Conservation (phyloP, 257 asterid genomes). For the Primulina tabacum region DNA sequence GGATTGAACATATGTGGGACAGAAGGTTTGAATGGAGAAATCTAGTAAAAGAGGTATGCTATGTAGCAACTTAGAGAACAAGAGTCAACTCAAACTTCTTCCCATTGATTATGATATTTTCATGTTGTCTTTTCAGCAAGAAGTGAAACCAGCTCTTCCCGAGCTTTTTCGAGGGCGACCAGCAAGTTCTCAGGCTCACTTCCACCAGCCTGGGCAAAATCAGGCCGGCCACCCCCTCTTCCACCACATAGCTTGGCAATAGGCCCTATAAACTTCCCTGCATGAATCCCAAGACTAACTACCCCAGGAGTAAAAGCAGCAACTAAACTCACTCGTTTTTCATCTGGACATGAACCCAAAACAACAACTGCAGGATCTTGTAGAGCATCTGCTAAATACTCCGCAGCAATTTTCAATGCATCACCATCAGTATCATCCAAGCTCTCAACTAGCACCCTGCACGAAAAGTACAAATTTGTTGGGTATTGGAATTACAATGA, state of each 20-base stretch:
- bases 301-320: constrained; percentile 86
- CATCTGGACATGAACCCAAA: constrained; percentile 80
- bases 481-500: neutral
- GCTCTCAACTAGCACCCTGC: constrained; percentile 74
- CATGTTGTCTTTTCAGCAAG: constrained; percentile 43
- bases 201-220: constrained; percentile 95
- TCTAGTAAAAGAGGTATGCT: neutral
- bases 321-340: constrained; percentile 64
- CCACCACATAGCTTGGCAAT: constrained; percentile 90
- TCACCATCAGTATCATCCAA: constrained; percentile 83
- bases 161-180: constrained; percentile 73
- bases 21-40: neutral
- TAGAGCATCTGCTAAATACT: constrained; percentile 52
- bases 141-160: constrained; percentile 53
- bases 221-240: constrained; percentile 91
- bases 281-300: constrained; percentile 69
- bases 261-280: constrained; percentile 83
- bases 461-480: neutral
- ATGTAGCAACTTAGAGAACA: neutral
- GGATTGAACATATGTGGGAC: neutral
- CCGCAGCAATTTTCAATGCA: constrained; percentile 81
- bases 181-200: constrained; percentile 71
- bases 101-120: constrained; percentile 12
- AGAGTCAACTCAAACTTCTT: neutral
- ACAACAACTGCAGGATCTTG: constrained; percentile 87